Evolutionary conservation across 2,329 filamentous ascomycete genomes (phyloP).

Genomic region (Beauveria varroae): DNA sequence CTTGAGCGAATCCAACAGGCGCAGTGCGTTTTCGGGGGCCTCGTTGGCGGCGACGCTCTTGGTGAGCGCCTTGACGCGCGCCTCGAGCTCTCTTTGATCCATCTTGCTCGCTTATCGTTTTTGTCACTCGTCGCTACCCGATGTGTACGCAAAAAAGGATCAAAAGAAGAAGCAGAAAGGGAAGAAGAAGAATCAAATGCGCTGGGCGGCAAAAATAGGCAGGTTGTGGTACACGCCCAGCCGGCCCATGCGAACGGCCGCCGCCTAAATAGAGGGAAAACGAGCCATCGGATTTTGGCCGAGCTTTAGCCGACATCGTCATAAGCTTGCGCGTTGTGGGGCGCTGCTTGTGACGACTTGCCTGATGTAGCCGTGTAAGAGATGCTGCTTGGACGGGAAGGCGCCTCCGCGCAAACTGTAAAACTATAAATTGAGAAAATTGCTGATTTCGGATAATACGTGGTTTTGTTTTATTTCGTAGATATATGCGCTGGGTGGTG

Average conservation of each 20-base stretch:
- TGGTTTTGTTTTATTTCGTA: no score
- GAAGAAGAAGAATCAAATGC: no score
- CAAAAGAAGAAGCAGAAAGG: no score
- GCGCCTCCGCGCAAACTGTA: neutral
- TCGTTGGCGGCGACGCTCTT: slow-evolving; percentile 74
- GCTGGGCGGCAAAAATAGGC: no score
- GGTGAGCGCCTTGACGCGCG: slow-evolving; percentile 68
- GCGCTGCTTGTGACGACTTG: slow-evolving; percentile 5
- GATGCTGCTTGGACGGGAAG: neutral
- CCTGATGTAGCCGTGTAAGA: neutral
- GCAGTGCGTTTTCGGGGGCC: slow-evolving; percentile 61
- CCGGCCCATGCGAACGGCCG: neutral
- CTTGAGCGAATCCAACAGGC: slow-evolving; percentile 70
- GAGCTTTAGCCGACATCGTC: slow-evolving; percentile 1
- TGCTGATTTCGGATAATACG: no score
- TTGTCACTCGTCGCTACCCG: no score
- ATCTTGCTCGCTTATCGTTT: slow-evolving; percentile 33
- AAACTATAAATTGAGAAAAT: slow-evolving; percentile 28
- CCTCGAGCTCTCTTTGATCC: slow-evolving; percentile 75
- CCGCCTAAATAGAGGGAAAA: neutral
- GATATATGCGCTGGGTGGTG: no score
- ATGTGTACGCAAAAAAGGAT: no score
- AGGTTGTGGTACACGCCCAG: neutral
- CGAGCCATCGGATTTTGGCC: neutral
- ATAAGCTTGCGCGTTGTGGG: neutral